Evolutionary conservation across 345 rosid species (phyloP), one percentile per base, ranked within the genome.

Genomic region (Limnanthes douglasii): DNA sequence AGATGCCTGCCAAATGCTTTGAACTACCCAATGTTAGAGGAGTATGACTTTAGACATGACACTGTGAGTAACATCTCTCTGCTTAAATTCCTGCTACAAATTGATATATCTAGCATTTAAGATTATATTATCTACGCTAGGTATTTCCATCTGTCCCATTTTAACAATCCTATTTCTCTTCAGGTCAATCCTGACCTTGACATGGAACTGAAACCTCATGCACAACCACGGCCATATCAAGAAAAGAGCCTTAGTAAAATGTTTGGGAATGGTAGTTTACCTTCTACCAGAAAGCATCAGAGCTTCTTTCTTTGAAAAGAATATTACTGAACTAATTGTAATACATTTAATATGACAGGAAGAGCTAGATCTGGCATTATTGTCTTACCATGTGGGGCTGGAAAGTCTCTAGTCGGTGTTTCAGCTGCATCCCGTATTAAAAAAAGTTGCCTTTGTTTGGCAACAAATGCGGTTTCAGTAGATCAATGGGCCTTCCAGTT

Each of bases 401-500:
- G 98, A 54, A 90, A 90, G 61, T 84, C 96, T 34, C 57, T 90
- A 11, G 98, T 90, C 36, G 98, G 96, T 37, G 96, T 84, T 57
- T 80, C 95, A 41, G 95, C 98, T 15, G 98, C 95, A 18, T 62
- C 69, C 53, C 66, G 95, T 11, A 80, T 90, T 41, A 77, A 73
- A 51, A 90, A 90, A 66, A 90, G 98, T 63, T 80, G 94, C 57
- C 94, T 90, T 35, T 80, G 98, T 65, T 72, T 90, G 43, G 98
- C 96, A 31, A 90, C 98, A 15, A 90, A 84, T 72, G 96, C 94
- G 27, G 96, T 90, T 47, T 90, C 98, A 14, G 96, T 90, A 45
- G 98, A 90, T 59, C 96, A 90, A 34, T 90, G 96, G 98, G 96
- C 94, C 42, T 80, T 75, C 50, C 98, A 90, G 26, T 90, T 90